These are phyloP conservation scores for Rhizomucor miehei DNA, from an alignment of 371 early-diverging fungal species.

Conservation along the genomic window DNA sequence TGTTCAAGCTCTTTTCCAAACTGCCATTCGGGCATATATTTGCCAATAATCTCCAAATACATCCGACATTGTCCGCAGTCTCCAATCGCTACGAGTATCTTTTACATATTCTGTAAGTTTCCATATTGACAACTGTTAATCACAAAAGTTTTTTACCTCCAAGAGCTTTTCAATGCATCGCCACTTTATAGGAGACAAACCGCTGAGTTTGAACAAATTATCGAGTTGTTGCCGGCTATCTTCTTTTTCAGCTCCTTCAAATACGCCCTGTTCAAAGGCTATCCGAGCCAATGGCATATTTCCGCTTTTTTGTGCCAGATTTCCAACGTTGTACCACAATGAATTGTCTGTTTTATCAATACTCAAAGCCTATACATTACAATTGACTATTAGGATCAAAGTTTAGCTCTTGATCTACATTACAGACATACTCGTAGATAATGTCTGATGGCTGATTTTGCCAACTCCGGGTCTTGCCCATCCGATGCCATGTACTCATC, in stretches of 20 bases:
- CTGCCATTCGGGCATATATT: conserved; percentile 33
- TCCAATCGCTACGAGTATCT: conserved; percentile 60
- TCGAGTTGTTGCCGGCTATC: conserved; percentile 6
- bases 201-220: conserved; percentile 6
- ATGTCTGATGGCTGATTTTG: conserved; percentile 41
- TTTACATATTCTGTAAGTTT: neutral
- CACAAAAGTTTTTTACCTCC: conserved; percentile 27
- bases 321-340: conserved; percentile 56
- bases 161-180: conserved; percentile 56
- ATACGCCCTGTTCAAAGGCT: conserved; percentile 50
- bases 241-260: conserved; percentile 7
- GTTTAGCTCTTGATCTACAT: neutral
- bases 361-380: conserved; percentile 38
- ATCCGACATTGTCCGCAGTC: conserved; percentile 45
- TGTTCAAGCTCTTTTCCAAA: conserved; percentile 28
- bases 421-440: conserved; percentile 48
- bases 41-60: conserved; percentile 32
- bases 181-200: conserved; percentile 42
- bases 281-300: conserved; percentile 47
- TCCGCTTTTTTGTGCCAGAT: conserved; percentile 31
- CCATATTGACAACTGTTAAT: neutral
- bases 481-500: conserved; percentile 21
- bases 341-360: conserved; percentile 55
- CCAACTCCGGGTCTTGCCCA: conserved; percentile 14
- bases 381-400: neutral